These are phyloP conservation scores for Amanita molliuscula DNA, from an alignment of 768 basidiomycete genomes.

Conservation along the genomic window DNA sequence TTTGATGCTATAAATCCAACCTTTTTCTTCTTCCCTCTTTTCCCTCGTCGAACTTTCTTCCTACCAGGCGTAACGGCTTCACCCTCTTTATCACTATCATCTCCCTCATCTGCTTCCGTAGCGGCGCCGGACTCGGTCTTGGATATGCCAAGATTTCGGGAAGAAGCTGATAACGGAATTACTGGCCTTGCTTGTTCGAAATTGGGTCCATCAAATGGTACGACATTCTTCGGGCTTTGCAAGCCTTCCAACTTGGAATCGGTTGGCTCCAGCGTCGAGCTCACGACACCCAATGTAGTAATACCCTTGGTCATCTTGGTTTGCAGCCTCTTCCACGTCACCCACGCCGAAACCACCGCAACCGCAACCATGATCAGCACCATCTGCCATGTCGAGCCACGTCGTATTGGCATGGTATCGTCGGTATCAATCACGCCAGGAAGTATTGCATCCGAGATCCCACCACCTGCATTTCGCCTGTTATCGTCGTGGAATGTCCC, in stretches of 20 bases:
- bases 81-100: conserved; percentile 40
- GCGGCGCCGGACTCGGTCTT: neutral
- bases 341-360: conserved; percentile 11
- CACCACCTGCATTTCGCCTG: conserved; percentile 4
- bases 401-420: neutral
- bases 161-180: neutral
- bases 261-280: neutral
- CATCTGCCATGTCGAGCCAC: conserved; percentile 7
- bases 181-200: neutral
- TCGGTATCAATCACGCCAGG: conserved; percentile 4
- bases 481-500: neutral
- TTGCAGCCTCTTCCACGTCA: conserved; percentile 6
- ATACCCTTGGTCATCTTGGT: conserved; percentile 4
- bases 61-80: conserved; percentile 31
- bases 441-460: conserved; percentile 6
- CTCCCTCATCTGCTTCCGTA: conserved; percentile 28
- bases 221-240: neutral
- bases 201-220: neutral
- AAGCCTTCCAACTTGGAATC: neutral
- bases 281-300: neutral
- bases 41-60: conserved; percentile 37
- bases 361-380: conserved; percentile 7
- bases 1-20: conserved; percentile 21
- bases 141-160: neutral
- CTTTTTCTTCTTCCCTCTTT: conserved; percentile 47